A percentile compares a stretch with the other conserved stretches of the same genome.
These are phyloP conservation scores for Lipomyces sp. DNA, from an alignment of 805 yeast genomes.

Conservation along the genomic window DNA sequence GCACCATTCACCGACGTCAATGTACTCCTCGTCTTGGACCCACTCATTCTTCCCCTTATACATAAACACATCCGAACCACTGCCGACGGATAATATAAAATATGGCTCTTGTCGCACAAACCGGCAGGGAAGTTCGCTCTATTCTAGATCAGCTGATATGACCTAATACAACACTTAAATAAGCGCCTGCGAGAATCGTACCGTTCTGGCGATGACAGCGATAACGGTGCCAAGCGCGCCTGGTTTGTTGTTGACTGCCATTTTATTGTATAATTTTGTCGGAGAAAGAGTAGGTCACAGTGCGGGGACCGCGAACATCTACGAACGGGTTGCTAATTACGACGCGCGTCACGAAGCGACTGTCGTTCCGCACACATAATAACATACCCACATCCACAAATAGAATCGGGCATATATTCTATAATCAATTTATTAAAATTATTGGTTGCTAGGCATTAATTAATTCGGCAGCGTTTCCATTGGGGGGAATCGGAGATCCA, in stretches of 20 bases:
- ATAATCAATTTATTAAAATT: too few relatives aligned
- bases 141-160: neutral
- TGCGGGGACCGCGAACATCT: too few relatives aligned
- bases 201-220: slow-evolving; percentile 1
- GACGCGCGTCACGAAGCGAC: neutral
- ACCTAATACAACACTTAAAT: neutral
- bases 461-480: too few relatives aligned
- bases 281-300: too few relatives aligned
- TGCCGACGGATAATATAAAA: neutral
- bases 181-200: neutral
- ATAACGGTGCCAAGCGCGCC: neutral
- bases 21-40: neutral
- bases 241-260: neutral
- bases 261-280: neutral
- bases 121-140: neutral
- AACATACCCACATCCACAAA: too few relatives aligned
- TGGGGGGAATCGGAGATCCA: too few relatives aligned
- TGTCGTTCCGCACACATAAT: neutral
- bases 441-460: too few relatives aligned
- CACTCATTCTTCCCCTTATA: neutral
- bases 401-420: too few relatives aligned
- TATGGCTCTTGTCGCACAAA: neutral
- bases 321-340: neutral
- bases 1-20: slow-evolving; percentile 3
- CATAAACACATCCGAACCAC: neutral